These are phyloP conservation scores for Beauveria medogensis DNA, from an alignment of 2,329 filamentous ascomycete species.

Conservation along the genomic window DNA sequence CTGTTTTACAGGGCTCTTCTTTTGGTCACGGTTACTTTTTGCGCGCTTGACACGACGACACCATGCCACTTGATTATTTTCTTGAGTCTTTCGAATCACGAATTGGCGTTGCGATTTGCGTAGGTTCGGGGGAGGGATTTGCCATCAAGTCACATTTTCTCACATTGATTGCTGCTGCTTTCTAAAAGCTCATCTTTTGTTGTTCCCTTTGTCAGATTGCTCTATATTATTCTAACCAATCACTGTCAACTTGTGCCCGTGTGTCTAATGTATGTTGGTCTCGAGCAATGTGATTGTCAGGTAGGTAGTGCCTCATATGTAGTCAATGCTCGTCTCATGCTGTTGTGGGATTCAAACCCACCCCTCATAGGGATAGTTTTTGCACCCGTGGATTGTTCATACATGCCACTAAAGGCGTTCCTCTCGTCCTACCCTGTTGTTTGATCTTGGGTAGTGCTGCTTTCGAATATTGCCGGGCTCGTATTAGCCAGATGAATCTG, in stretches of 20 bases:
- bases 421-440: no score
- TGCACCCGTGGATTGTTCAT: no score
- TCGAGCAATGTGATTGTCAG: no score
- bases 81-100: constrained; percentile 26
- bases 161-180: constrained; percentile 12
- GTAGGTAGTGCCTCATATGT: no score
- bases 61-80: constrained; percentile 21
- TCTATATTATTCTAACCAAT: neutral
- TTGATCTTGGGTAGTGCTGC: no score
- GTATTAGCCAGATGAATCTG: no score
- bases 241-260: neutral
- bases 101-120: constrained; percentile 33
- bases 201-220: constrained; percentile 8
- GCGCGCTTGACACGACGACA: constrained; percentile 25
- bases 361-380: no score
- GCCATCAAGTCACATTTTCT: constrained; percentile 10
- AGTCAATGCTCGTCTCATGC: no score
- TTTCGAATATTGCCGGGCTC: no score
- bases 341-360: no score
- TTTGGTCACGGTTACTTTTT: constrained; percentile 18
- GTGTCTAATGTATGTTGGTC: neutral
- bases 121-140: constrained; percentile 1
- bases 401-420: no score
- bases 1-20: constrained; percentile 1
- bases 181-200: constrained; percentile 1